phyloP scores from a whole-genome alignment of 805 yeast genomes.

The Sugiyamaella marilandica region DNA sequence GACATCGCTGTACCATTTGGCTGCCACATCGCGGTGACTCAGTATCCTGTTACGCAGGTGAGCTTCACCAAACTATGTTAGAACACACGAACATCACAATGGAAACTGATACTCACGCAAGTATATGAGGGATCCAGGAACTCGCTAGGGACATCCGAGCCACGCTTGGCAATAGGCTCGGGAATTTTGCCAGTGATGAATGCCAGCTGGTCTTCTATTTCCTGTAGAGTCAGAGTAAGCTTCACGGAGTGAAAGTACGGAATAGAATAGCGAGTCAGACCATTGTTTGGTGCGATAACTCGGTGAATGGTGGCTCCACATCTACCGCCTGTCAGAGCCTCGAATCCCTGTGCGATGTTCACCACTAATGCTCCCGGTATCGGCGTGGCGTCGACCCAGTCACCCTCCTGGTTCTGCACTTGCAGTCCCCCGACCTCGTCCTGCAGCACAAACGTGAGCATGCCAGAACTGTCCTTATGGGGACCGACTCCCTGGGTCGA shows the following conservation, averaged over 20 bases:
- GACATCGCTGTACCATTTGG: slow-evolving; percentile 38
- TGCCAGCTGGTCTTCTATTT: slow-evolving; percentile 25
- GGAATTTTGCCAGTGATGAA: slow-evolving; percentile 28
- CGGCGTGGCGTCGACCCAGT: slow-evolving; percentile 54
- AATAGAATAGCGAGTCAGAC: slow-evolving; percentile 35
- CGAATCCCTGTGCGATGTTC: slow-evolving; percentile 57
- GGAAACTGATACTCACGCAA: slow-evolving; percentile 17
- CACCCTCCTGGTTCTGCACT: slow-evolving; percentile 50
- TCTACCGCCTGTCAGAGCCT: slow-evolving; percentile 53
- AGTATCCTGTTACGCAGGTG: slow-evolving; percentile 39
- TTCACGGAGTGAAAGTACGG: slow-evolving; percentile 46
- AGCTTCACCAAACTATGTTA: slow-evolving; percentile 35
- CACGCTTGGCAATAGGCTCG: slow-evolving; percentile 28
- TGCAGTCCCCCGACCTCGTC: slow-evolving; percentile 51
- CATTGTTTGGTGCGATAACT: slow-evolving; percentile 42
- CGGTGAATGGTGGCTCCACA: slow-evolving; percentile 58
- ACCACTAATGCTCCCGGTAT: slow-evolving; percentile 47
- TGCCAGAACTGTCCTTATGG: slow-evolving; percentile 58
- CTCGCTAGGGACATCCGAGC: slow-evolving; percentile 30
- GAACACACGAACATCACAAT: background rate
- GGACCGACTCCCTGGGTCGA: slow-evolving; percentile 54
- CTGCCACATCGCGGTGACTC: slow-evolving; percentile 39
- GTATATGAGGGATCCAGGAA: slow-evolving; percentile 30
- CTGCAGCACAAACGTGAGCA: slow-evolving; percentile 56
- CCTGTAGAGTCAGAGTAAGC: slow-evolving; percentile 29